Conservation (phyloP, 2,329 filamentous ascomycete genomes). For the Ploettnerulaceae sp. region DNA sequence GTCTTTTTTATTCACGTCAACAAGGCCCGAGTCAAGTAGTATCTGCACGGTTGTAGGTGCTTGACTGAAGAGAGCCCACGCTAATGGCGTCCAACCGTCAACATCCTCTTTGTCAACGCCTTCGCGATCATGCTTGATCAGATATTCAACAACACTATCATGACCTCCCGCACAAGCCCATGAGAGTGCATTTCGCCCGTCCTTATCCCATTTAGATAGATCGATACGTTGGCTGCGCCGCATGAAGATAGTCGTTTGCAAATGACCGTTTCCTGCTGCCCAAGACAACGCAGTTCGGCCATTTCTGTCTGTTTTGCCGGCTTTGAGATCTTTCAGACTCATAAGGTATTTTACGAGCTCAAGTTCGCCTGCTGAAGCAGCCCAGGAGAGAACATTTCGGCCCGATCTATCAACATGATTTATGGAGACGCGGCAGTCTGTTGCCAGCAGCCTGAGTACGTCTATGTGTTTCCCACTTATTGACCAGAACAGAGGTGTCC, state of each 20-base stretch:
- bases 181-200: constrained; percentile 33
- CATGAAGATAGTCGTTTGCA: constrained; percentile 25
- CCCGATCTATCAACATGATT: constrained; percentile 34
- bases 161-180: constrained; percentile 31
- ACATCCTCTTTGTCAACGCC: constrained; percentile 34
- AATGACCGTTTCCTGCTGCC: constrained; percentile 30
- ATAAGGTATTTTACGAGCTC: constrained; percentile 29
- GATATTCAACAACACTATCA: constrained; percentile 26
- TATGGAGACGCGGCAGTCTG: constrained; percentile 25
- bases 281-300: constrained; percentile 35
- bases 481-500: constrained; percentile 35
- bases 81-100: constrained; percentile 36
- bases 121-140: constrained; percentile 30
- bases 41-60: constrained; percentile 29
- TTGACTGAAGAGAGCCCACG: constrained; percentile 34
- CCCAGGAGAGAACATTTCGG: constrained; percentile 36
- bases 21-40: constrained; percentile 30
- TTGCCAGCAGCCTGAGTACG: constrained; percentile 27
- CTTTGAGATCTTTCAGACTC: constrained; percentile 24
- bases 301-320: constrained; percentile 30
- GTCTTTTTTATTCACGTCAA: constrained; percentile 34
- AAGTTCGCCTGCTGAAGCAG: constrained; percentile 31
- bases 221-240: constrained; percentile 25
- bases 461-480: constrained; percentile 27
- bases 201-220: constrained; percentile 30